These are phyloP conservation scores for Schwanniomyces pseudopolymorphus DNA, from an alignment of 805 yeast genomes.

Conservation along the genomic window DNA sequence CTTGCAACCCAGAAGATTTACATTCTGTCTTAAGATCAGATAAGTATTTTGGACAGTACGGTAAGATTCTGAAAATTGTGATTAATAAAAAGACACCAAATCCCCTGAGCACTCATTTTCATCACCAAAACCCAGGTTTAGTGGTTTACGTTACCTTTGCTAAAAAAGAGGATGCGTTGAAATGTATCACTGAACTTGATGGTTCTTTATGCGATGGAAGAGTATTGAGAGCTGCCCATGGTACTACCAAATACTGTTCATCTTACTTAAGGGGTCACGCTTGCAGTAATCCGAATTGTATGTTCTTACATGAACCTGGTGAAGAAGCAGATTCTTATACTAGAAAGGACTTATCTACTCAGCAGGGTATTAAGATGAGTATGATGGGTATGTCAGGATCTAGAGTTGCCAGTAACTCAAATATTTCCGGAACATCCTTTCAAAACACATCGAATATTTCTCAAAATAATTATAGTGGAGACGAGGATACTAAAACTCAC, in stretches of 20 bases:
- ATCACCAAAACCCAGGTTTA: conserved; percentile 67
- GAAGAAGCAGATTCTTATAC: conserved; percentile 98
- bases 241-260: conserved; percentile 98
- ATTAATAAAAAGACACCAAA: conserved; percentile 74
- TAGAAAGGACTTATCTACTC: conserved; percentile 81
- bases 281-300: conserved; percentile 97
- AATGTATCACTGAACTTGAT: conserved; percentile 87
- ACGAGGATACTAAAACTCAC: conserved; percentile 10
- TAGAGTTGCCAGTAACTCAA: conserved; percentile 15
- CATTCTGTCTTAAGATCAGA: conserved; percentile 82
- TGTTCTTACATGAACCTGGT: conserved; percentile 99
- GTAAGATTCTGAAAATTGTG: conserved; percentile 90
- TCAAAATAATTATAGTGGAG: conserved; percentile 16
- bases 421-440: conserved; percentile 16
- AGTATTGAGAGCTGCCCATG: conserved; percentile 90
- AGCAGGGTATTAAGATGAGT: conserved; percentile 62
- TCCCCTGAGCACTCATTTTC: conserved; percentile 29
- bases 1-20: conserved; percentile 77
- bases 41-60: conserved; percentile 97
- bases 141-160: conserved; percentile 96
- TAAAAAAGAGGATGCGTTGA: conserved; percentile 90
- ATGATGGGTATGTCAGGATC: conserved; percentile 34
- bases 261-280: conserved; percentile 91
- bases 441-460: conserved; percentile 20
- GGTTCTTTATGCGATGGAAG: conserved; percentile 93